These are phyloP conservation scores for Desmodesmus armatus DNA, from an alignment of 139 green algal species.

Conservation along the genomic window DNA sequence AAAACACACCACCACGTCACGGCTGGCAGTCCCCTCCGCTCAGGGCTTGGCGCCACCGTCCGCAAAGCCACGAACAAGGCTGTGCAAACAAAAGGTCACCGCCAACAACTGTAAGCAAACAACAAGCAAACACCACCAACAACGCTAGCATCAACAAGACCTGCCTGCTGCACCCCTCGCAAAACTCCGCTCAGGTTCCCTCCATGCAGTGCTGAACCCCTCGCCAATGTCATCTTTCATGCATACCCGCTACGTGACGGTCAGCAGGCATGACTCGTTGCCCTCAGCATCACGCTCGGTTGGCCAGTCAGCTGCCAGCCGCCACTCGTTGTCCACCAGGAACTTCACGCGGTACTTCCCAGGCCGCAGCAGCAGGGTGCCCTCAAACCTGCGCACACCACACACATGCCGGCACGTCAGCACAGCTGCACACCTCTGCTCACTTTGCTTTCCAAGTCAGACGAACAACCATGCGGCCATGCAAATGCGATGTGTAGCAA, in stretches of 20 bases:
- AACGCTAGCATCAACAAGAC: background rate
- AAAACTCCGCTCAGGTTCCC: no score
- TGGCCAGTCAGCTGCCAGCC: conserved; percentile 63
- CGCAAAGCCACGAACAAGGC: no score
- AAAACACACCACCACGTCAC: background rate
- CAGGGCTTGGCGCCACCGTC: no score
- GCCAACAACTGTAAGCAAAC: background rate
- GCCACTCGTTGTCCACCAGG: conserved; percentile 61
- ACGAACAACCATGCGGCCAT: no score
- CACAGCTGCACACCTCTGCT: no score
- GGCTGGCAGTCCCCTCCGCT: background rate
- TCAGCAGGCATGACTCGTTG: conserved; percentile 57
- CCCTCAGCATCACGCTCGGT: conserved; percentile 53
- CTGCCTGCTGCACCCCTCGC: no score
- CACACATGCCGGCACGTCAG: no score
- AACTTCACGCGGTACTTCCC: conserved; percentile 70
- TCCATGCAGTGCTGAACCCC: no score
- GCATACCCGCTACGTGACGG: conserved; percentile 20
- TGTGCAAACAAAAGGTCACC: background rate
- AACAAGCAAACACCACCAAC: background rate
- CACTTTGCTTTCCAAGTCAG: no score
- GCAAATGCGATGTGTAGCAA: no score
- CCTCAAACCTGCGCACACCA: conserved; percentile 45
- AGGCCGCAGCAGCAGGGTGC: conserved; percentile 46
- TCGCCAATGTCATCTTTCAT: no score